phyloP scores from a whole-genome alignment of 768 basidiomycete genomes.

The Lyophyllum shimeji region DNA sequence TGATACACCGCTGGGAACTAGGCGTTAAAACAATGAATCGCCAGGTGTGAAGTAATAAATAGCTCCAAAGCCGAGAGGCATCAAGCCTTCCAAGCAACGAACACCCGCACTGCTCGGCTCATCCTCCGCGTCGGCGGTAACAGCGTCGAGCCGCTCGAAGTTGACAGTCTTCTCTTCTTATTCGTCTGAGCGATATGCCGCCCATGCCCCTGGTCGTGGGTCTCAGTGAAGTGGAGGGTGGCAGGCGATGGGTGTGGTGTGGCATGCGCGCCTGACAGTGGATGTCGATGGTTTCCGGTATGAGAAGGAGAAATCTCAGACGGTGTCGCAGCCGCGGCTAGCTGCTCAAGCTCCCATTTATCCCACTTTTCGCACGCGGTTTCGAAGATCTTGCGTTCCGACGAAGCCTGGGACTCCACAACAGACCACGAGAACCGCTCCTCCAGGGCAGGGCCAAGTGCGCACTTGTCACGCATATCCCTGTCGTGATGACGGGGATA shows the following conservation, averaged over 20 bases:
- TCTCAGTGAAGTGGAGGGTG: neutral
- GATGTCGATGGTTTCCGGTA: neutral
- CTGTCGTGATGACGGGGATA: slow-evolving; percentile 29
- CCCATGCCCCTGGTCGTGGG: neutral
- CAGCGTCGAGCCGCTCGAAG: slow-evolving; percentile 14
- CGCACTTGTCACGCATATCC: slow-evolving; percentile 65
- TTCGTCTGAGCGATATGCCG: slow-evolving; percentile 1
- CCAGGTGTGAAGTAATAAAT: neutral
- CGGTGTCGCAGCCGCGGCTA: neutral
- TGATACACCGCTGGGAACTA: neutral
- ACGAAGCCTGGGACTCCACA: slow-evolving; percentile 37
- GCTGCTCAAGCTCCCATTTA: slow-evolving; percentile 40
- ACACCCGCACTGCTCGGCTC: slow-evolving; percentile 54
- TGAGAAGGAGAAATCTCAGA: neutral
- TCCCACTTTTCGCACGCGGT: slow-evolving; percentile 59
- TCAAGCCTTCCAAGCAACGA: slow-evolving; percentile 57
- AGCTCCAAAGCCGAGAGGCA: neutral
- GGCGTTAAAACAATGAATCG: neutral
- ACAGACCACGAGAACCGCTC: slow-evolving; percentile 51
- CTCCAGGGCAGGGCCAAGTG: slow-evolving; percentile 41
- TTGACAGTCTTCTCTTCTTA: slow-evolving; percentile 7
- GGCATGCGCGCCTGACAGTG: slow-evolving; percentile 1
- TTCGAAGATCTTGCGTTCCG: slow-evolving; percentile 57
- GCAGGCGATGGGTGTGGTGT: neutral
- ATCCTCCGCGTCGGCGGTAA: slow-evolving; percentile 35